These are phyloP conservation scores for Lipomyces japonicus DNA, from an alignment of 805 yeast species.

Conservation along the genomic window DNA sequence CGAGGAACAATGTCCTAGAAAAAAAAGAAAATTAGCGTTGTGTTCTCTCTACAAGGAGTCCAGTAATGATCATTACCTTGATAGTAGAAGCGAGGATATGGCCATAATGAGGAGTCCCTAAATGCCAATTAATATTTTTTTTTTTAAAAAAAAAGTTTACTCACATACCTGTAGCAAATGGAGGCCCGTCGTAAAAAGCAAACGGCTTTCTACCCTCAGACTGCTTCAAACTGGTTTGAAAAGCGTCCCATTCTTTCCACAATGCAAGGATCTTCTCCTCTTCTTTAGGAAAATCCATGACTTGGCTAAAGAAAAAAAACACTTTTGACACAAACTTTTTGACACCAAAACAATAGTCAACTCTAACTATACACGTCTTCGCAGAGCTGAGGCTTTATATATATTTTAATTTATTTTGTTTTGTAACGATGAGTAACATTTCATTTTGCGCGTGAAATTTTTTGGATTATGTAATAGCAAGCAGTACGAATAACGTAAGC, in stretches of 20 bases:
- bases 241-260: conserved; percentile 95
- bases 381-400: too few species aligned
- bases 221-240: conserved; percentile 76
- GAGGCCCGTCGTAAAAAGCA: conserved; percentile 97
- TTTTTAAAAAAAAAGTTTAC: not conserved
- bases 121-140: not conserved
- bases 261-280: conserved; percentile 75
- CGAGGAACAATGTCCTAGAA: conserved; percentile 82
- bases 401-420: too few species aligned
- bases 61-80: conserved; percentile 42
- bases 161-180: conserved; percentile 72
- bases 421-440: too few species aligned
- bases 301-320: too few species aligned
- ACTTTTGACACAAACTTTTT: too few species aligned
- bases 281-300: conserved; percentile 69
- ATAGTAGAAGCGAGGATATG: conserved; percentile 95
- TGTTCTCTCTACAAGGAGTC: too few species aligned
- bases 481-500: too few species aligned
- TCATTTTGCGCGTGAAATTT: too few species aligned
- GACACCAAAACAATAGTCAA: too few species aligned
- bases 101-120: conserved; percentile 97
- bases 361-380: too few species aligned
- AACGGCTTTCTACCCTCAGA: conserved; percentile 83
- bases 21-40: not conserved
- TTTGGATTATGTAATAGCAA: too few species aligned